phyloP scores from a whole-genome alignment of 2,329 filamentous ascomycete species.

The Anisogramma anomala region DNA sequence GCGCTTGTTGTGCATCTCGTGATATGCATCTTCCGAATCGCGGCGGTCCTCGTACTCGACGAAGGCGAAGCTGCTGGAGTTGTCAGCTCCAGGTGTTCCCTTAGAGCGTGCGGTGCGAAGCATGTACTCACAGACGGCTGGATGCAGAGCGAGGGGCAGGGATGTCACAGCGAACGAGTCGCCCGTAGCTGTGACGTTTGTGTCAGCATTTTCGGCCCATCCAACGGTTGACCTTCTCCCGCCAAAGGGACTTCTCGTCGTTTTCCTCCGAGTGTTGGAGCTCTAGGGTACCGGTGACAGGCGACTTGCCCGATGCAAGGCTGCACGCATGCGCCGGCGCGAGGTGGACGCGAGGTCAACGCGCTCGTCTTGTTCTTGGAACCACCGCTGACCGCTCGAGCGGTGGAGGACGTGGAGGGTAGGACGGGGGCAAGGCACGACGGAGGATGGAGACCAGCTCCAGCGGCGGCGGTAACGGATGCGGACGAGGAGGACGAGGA shows the following conservation, averaged over 20 bases:
- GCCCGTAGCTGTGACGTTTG: slow-evolving; percentile 62
- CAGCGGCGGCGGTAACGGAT: slow-evolving; percentile 13
- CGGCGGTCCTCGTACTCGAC: slow-evolving; percentile 98
- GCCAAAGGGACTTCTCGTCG: slow-evolving; percentile 19
- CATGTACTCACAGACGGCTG: slow-evolving; percentile 74
- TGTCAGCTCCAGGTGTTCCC: slow-evolving; percentile 8
- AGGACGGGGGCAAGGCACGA: slow-evolving; percentile 18
- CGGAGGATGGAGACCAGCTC: slow-evolving; percentile 19
- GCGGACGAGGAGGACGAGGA: slow-evolving; percentile 16
- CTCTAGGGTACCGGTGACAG: slow-evolving; percentile 21
- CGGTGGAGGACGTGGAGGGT: slow-evolving; percentile 28
- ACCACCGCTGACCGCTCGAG: slow-evolving; percentile 35
- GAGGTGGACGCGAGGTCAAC: slow-evolving; percentile 3
- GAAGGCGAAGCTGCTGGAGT: slow-evolving; percentile 66
- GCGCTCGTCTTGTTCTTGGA: slow-evolving; percentile 18
- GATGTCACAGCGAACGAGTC: slow-evolving; percentile 96
- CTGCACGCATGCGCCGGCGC: slow-evolving; percentile 4
- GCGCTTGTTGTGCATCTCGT: slow-evolving; percentile 99
- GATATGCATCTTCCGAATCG: slow-evolving; percentile 96
- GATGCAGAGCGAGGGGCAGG: slow-evolving; percentile 87
- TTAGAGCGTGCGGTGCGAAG: neutral
- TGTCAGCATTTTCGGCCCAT: slow-evolving; percentile 38
- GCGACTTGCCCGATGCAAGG: slow-evolving; percentile 27
- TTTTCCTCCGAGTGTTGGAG: slow-evolving; percentile 21
- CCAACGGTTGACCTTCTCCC: slow-evolving; percentile 19